Base-by-base conservation (phyloP, 495 filamentous ascomycete species). In the Cenococcum geophilum region DNA sequence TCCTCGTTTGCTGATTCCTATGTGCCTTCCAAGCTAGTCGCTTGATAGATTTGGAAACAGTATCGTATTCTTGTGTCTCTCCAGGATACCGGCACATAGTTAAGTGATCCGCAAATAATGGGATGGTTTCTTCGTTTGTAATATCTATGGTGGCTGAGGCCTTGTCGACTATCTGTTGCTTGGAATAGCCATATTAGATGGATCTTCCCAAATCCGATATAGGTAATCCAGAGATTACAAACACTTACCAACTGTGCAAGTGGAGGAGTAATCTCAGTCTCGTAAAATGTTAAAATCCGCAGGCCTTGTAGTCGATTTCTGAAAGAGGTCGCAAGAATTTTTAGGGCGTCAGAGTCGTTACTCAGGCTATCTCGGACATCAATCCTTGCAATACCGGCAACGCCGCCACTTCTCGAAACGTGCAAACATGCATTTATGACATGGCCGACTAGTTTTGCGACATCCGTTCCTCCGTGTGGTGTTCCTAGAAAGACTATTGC, bases 401-500 rank as follows among this genome's bases (percentile, higher is more conserved):
- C 22, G 11, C 20, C 18, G 40, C 55, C 25, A 34, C 22, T 25
- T 16, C 48, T 21, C n/a, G 64, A 43, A 23, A 21, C 21, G 21
- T 43, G 42, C 23, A 60, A 58, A 45, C 18, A 27, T 8, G 43
- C 43, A 54, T 66, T 68, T 10, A 55, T 47, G 25, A 68, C n/a
- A 12, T 57, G 43, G 35, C 58, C 66, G 2, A 66, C 27, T n/a
- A 55, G 14, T 48, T 66, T 62, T 1, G 12, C 62, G 16, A 18
- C 27, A 40, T 59, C 53, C 5, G 66, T 59, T n/a, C 66, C 64
- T 12, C 47, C 51, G 54, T 69, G 66, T 11, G 66, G 66, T 4
- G 66, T 69, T 22, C 66, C 64, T 4, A 69, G 50, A 57, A 69
- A 69, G 23, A 66, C 35, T 12, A 69, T 55, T 12, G 40, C 64